phyloP scores from a whole-genome alignment of 108 stramenopile genomes.

The Chaetoceros tenuissimus region DNA sequence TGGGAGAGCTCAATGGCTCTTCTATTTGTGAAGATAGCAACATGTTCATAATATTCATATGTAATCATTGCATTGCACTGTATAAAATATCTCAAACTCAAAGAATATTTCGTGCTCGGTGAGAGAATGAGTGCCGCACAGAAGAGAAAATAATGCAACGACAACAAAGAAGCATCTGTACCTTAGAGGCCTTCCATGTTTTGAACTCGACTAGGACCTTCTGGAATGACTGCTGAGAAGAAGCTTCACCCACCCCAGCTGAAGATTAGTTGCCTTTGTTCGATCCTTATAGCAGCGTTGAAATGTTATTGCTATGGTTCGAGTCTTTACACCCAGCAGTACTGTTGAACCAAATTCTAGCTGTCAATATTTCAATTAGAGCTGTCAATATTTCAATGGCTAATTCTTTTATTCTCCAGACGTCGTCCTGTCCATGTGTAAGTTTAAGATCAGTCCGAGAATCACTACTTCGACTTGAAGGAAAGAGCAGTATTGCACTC shows the following conservation, averaged over 20 bases:
- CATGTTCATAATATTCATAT: too few species aligned
- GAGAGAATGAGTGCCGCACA: too few species aligned
- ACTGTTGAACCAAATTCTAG: conserved; percentile 69
- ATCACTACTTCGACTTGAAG: conserved; percentile 29
- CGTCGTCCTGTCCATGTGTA: conserved; percentile 43
- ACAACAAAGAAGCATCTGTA: too few species aligned
- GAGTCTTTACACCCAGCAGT: conserved; percentile 80
- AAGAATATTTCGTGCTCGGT: too few species aligned
- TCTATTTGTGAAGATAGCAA: too few species aligned
- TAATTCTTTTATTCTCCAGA: conserved; percentile 53
- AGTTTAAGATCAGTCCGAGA: conserved; percentile 35
- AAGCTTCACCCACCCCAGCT: conserved; percentile 51
- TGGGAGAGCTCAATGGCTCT: too few species aligned
- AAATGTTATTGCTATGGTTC: conserved; percentile 68
- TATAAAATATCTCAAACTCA: too few species aligned
- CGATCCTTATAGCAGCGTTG: conserved; percentile 57
- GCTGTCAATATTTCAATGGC: conserved; percentile 53
- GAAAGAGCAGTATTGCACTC: conserved; percentile 45
- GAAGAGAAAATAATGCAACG: too few species aligned
- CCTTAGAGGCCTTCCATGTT: conserved; percentile 59
- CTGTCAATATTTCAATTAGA: too few species aligned
- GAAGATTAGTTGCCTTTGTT: conserved; percentile 74
- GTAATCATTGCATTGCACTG: too few species aligned
- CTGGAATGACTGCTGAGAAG: conserved; percentile 74
- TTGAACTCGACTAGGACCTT: conserved; percentile 61